These are phyloP conservation scores for Perilla frutescens DNA, from an alignment of 257 asterid genomes.

Conservation along the genomic window DNA sequence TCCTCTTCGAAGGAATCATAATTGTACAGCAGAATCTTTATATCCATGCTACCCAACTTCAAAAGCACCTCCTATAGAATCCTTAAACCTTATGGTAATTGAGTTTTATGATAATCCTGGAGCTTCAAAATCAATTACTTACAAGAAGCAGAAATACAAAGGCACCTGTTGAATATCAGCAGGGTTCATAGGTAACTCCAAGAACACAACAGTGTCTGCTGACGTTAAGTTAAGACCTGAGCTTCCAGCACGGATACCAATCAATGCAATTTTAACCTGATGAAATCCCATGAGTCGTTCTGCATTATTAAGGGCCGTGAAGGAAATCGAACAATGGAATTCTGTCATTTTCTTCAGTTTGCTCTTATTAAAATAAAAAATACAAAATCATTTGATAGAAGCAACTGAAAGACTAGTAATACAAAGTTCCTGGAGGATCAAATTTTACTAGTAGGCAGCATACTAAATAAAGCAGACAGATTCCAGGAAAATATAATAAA, in stretches of 20 bases:
- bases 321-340: constrained; percentile 10
- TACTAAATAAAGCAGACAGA: constrained; percentile 5
- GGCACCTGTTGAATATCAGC: constrained; percentile 84
- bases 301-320: constrained; percentile 22
- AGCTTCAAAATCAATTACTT: constrained; percentile 31
- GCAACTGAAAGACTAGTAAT: constrained; percentile 22
- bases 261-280: constrained; percentile 88
- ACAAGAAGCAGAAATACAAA: constrained; percentile 26
- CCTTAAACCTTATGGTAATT: neutral
- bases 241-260: constrained; percentile 97
- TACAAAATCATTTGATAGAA: neutral
- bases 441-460: constrained; percentile 29
- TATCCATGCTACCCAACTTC: neutral
- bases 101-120: constrained; percentile 23
- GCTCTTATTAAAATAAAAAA: constrained; percentile 7
- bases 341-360: constrained; percentile 13
- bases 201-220: constrained; percentile 87
- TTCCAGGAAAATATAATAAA: neutral
- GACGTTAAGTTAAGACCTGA: constrained; percentile 91
- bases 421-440: constrained; percentile 19
- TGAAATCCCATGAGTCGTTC: constrained; percentile 25
- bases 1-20: constrained; percentile 12
- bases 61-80: constrained; percentile 5
- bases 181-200: constrained; percentile 84
- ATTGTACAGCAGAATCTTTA: neutral